Base-by-base conservation (phyloP, 805 yeast species). In the Candida ascalaphidarum region DNA sequence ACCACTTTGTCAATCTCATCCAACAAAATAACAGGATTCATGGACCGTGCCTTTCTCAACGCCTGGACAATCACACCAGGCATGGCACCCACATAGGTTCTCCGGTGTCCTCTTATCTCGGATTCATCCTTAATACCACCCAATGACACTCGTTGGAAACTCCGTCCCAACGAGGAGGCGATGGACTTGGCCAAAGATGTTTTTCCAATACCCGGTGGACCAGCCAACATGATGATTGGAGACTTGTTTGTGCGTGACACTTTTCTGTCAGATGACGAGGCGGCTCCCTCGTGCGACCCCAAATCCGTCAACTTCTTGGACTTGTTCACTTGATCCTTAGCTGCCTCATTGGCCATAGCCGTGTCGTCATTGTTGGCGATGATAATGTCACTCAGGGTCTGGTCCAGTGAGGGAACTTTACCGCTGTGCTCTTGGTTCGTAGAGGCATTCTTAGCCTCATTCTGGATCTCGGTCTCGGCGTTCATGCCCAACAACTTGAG, bases 161-260 rank as follows among this genome's bases (percentile, higher is more conserved):
- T 71, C 26, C 94, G 66, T 0, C 81, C 78, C 32, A 85, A 55
- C 4, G 89, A 74, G 8, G 64, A 55, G 1, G 95, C 94, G 26
- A 85, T 73, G 0, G 94, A 81, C 44, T 76, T 75, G 4, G 95
- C 95, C 32, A 85, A 61, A 1, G 92, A 79, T 0, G 96, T 85
- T 50, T 85, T 85, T 17, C 96, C 96, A 10, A 84, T 92, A 21
- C 96, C 96, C 0, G 95, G 96, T 8, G 95, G 95, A 1, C 95
- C 96, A 5, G 83, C 84, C 32, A 85, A 65, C 52, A 85, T 62
- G 23, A 85, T 52, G 24, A 85, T 84, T 5, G 95, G 95, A 1
- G 94, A 71, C 44, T 61, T 65, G 36, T 61, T 61, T 30, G 49
- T 46, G 24, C 49, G 55, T 1, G 58, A 45, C 11, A 55, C 52